A percentile compares a stretch with the other conserved stretches of the same genome.
Conservation (phyloP, 192 early-diverging fungal species). For the Dimargaris xerosporica region DNA sequence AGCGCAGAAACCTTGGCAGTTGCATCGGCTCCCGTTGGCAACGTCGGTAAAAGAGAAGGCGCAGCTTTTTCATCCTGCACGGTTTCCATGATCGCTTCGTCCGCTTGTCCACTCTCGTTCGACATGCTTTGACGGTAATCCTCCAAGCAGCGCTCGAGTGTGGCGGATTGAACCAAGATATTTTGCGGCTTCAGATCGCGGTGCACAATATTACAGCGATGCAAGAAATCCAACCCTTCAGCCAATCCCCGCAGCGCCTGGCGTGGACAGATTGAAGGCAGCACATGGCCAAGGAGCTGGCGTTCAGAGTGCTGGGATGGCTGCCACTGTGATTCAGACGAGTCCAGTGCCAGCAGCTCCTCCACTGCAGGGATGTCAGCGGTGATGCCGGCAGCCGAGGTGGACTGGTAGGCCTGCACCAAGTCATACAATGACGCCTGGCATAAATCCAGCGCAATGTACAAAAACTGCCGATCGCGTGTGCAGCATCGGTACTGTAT, state of each 20-base stretch:
- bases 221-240: slow-evolving; percentile 72
- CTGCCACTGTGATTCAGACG: too few species aligned
- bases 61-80: too few species aligned
- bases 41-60: too few species aligned
- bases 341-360: too few species aligned
- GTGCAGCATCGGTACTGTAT: slow-evolving; percentile 90
- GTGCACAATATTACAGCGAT: slow-evolving; percentile 91
- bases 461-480: slow-evolving; percentile 77
- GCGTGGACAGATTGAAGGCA: slow-evolving; percentile 32
- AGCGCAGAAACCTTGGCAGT: too few species aligned
- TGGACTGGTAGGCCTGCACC: slow-evolving; percentile 44
- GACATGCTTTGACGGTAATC: background rate
- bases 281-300: slow-evolving; percentile 23
- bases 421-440: slow-evolving; percentile 79
- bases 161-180: slow-evolving; percentile 62
- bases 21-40: too few species aligned
- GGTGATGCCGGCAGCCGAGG: too few species aligned
- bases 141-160: slow-evolving; percentile 24
- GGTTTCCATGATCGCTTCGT: slow-evolving; percentile 5
- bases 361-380: too few species aligned
- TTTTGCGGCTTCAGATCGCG: slow-evolving; percentile 97
- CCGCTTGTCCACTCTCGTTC: slow-evolving; percentile 5
- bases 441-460: slow-evolving; percentile 93
- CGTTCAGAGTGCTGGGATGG: too few species aligned
- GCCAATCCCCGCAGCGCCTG: slow-evolving; percentile 72